Conservation (phyloP, 192 early-diverging fungal species). For the Coemansia aciculifera region DNA sequence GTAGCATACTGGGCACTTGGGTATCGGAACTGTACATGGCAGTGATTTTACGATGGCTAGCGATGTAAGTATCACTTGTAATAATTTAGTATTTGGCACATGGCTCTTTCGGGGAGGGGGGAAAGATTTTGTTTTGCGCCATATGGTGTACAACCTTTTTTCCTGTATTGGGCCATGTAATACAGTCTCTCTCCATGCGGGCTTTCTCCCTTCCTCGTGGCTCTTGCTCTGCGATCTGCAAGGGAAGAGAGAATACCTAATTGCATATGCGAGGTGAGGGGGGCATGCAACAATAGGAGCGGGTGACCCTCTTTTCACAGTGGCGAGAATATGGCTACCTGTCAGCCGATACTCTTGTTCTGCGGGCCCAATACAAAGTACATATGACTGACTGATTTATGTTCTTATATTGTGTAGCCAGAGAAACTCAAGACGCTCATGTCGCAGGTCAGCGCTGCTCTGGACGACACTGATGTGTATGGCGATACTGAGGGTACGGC, state of each 20-base stretch:
- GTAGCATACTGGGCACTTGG: constrained; percentile 55
- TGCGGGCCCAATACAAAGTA: background rate
- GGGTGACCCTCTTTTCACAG: background rate
- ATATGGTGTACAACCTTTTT: background rate
- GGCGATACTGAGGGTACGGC: constrained; percentile 15
- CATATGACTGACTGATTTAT: background rate
- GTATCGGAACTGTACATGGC: constrained; percentile 43
- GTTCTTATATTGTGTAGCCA: constrained; percentile 24
- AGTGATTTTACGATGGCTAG: constrained; percentile 22
- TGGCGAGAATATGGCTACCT: background rate
- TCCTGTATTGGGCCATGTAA: background rate
- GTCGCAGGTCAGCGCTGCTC: constrained; percentile 48
- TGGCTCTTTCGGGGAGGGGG: background rate
- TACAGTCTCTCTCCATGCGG: background rate
- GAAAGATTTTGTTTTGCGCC: background rate
- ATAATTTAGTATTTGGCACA: background rate
- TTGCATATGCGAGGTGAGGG: background rate
- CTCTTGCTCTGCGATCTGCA: background rate
- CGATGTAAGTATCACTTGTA: constrained; percentile 40
- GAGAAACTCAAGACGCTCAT: constrained; percentile 51
- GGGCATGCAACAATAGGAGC: background rate
- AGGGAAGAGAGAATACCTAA: background rate
- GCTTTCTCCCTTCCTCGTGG: background rate
- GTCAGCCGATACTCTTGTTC: constrained; percentile 4
- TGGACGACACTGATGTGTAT: constrained; percentile 41